phyloP scores from a whole-genome alignment of 257 asterid genomes.

The Ajuga chamaepitys region DNA sequence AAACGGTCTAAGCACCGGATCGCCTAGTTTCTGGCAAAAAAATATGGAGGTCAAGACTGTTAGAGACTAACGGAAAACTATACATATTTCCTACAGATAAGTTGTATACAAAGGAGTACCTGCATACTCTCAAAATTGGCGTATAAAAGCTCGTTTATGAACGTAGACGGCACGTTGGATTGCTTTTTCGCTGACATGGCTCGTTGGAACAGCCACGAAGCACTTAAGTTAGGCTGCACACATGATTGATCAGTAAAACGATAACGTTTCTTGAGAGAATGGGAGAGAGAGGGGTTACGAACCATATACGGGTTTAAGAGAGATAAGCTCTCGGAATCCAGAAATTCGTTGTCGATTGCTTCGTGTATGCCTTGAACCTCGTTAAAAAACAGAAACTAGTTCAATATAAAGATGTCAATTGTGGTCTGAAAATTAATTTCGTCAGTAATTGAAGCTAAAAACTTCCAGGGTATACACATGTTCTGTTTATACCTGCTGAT shows the following conservation, averaged over 20 bases:
- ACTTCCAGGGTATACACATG: background rate
- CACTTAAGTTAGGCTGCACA: slow-evolving; percentile 82
- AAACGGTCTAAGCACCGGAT: slow-evolving; percentile 93
- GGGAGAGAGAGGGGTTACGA: slow-evolving; percentile 8
- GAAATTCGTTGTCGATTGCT: slow-evolving; percentile 58
- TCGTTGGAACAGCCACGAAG: slow-evolving; percentile 94
- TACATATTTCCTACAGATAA: too few relatives aligned
- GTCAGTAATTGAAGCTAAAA: background rate
- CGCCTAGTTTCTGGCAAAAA: slow-evolving; percentile 65
- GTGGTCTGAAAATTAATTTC: background rate
- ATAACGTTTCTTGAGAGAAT: too few relatives aligned
- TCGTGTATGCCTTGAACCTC: slow-evolving; percentile 64
- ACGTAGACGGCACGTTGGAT: slow-evolving; percentile 59
- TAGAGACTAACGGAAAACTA: background rate
- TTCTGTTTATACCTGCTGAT: slow-evolving; percentile 47
- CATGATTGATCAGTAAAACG: slow-evolving; percentile 3
- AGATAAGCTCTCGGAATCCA: slow-evolving; percentile 68
- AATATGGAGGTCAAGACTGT: background rate
- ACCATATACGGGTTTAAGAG: slow-evolving; percentile 90
- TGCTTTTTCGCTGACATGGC: slow-evolving; percentile 90
- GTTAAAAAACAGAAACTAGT: slow-evolving; percentile 6
- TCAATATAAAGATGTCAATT: background rate
- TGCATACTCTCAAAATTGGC: slow-evolving; percentile 89
- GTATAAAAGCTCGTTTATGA: slow-evolving; percentile 72
- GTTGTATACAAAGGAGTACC: slow-evolving; percentile 27